Percentiles rank a stretch among this genome's conserved stretches.
Evolutionary conservation across 495 filamentous ascomycete genomes (phyloP).

Genomic region (Delitschia confertaspora): DNA sequence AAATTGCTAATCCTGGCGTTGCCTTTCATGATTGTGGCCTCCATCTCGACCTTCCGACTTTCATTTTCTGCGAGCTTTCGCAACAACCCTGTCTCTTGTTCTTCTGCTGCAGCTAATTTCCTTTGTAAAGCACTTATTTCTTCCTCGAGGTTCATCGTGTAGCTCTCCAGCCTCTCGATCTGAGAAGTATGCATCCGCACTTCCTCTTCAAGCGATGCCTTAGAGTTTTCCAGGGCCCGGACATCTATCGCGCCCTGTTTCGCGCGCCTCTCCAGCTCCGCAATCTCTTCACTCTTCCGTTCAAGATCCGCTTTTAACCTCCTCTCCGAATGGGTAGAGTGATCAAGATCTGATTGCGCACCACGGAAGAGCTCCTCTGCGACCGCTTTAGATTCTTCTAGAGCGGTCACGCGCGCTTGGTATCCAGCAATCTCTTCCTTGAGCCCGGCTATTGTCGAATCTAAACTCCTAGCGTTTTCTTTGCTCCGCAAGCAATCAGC

Average conservation of each 20-base stretch:
- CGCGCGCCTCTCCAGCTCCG: constrained; percentile 4
- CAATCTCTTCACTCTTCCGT: constrained; percentile 12
- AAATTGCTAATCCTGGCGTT: constrained; percentile 1
- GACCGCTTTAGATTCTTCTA: constrained; percentile 10
- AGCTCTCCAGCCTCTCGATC: constrained; percentile 14
- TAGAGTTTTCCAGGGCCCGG: constrained; percentile 6
- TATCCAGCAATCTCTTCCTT: constrained; percentile 18
- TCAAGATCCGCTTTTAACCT: constrained; percentile 13
- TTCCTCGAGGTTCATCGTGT: neutral
- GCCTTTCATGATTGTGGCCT: neutral
- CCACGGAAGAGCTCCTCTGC: constrained; percentile 11
- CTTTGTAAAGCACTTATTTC: neutral
- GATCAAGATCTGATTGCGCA: constrained; percentile 9
- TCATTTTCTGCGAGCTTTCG: constrained; percentile 2
- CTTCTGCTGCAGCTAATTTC: constrained; percentile 1
- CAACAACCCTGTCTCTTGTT: constrained; percentile 1
- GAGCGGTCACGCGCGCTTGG: constrained; percentile 10
- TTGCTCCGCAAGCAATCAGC: constrained; percentile 19
- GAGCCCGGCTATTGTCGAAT: constrained; percentile 3
- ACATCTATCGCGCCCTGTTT: constrained; percentile 4
- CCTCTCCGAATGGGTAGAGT: constrained; percentile 9
- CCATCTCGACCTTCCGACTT: neutral
- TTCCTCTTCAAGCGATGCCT: constrained; percentile 7
- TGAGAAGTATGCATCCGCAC: neutral
- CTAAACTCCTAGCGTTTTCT: constrained; percentile 9